These are phyloP conservation scores for Clavispora carvajalis DNA, from an alignment of 805 yeast species.

Conservation along the genomic window DNA sequence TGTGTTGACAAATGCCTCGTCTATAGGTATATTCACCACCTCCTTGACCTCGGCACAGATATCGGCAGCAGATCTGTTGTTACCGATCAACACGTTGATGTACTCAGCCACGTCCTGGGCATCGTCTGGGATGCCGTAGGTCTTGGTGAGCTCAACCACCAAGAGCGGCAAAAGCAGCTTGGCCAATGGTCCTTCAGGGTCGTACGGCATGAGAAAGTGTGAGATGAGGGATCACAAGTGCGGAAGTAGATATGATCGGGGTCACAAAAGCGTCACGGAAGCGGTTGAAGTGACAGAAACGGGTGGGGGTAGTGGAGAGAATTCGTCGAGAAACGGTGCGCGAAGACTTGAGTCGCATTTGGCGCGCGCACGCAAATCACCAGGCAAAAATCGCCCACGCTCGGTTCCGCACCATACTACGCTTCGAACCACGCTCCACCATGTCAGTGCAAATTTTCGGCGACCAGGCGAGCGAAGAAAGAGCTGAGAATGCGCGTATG, in stretches of 20 bases:
- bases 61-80: conserved; percentile 57
- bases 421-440: neutral
- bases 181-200: conserved; percentile 38
- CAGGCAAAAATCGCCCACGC: conserved; percentile 1
- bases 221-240: too few species aligned
- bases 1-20: conserved; percentile 49
- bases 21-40: conserved; percentile 58
- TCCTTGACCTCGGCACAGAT: conserved; percentile 57
- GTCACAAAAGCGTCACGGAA: too few species aligned
- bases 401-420: neutral
- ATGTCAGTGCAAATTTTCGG: conserved; percentile 91
- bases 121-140: conserved; percentile 33
- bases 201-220: conserved; percentile 26
- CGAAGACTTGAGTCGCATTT: neutral
- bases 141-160: conserved; percentile 30
- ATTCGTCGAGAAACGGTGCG: neutral
- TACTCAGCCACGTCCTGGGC: conserved; percentile 54
- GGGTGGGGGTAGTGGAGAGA: neutral
- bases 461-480: conserved; percentile 95
- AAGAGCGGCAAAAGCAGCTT: conserved; percentile 29
- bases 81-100: conserved; percentile 64
- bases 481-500: conserved; percentile 97
- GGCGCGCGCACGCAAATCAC: conserved; percentile 2
- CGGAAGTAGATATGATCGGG: too few species aligned
- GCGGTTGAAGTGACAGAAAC: too few species aligned